Conservation (phyloP, 225 moss, liverwort and hornwort genomes). For the Marchantia paleacea region DNA sequence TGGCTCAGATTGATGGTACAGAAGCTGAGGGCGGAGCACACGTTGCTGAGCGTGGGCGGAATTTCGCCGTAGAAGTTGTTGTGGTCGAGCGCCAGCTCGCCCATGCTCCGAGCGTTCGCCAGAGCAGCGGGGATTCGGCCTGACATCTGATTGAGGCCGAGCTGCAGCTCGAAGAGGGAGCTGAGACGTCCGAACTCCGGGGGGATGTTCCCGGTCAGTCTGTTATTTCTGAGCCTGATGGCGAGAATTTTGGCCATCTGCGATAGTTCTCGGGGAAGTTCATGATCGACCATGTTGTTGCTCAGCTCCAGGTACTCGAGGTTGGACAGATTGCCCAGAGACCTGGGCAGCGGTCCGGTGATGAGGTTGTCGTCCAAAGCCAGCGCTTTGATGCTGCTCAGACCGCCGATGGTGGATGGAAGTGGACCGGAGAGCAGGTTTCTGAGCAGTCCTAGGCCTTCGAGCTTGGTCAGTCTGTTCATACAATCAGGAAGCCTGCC, state of each 20-base stretch:
- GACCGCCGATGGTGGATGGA: conserved; percentile 1
- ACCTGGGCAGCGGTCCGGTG: conserved; percentile 21
- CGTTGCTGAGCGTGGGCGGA: conserved; percentile 13
- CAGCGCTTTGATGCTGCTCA: not conserved
- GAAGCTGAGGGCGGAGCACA: not conserved
- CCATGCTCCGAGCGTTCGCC: not conserved
- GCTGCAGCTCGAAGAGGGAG: not conserved
- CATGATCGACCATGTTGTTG: conserved; percentile 7
- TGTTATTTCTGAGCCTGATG: not conserved
- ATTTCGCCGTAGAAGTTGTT: conserved; percentile 22
- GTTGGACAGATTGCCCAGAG: not conserved
- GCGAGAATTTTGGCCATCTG: not conserved
- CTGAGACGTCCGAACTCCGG: not conserved
- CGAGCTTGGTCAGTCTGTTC: conserved; percentile 3
- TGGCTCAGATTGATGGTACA: conserved; percentile 11
- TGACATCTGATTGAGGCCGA: not conserved
- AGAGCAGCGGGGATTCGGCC: conserved; percentile 3
- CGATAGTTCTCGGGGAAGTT: not conserved
- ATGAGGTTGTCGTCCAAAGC: conserved; percentile 1
- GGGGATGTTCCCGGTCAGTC: not conserved
- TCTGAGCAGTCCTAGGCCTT: not conserved
- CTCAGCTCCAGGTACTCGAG: conserved; percentile 4
- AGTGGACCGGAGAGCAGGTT: conserved; percentile 22
- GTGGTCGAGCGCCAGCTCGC: conserved; percentile 11
- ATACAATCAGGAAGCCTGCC: conserved; percentile 19